These are phyloP conservation scores for Sporobolomyces roseus DNA, from an alignment of 768 basidiomycete species.

Conservation along the genomic window DNA sequence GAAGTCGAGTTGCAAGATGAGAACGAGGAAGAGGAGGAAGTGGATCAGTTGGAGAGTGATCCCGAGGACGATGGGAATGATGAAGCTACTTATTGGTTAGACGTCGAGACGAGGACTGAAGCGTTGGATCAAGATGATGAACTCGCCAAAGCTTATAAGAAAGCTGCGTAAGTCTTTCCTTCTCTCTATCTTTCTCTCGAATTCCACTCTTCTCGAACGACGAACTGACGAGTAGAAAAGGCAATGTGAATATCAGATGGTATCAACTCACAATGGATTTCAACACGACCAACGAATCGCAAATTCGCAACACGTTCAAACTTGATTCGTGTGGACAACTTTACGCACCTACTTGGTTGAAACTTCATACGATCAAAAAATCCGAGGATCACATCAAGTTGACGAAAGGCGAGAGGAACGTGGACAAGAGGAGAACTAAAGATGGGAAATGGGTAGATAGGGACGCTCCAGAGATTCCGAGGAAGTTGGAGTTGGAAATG, in stretches of 20 bases:
- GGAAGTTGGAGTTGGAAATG: conserved; percentile 15
- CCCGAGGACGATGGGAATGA: not conserved
- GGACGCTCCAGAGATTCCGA: conserved; percentile 20
- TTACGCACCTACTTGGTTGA: conserved; percentile 5
- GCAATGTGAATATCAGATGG: not conserved
- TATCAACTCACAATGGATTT: not conserved
- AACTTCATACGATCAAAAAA: not conserved
- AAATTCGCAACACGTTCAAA: not conserved
- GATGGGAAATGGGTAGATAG: conserved; percentile 6
- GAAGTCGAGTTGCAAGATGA: not conserved
- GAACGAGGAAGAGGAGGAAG: not conserved
- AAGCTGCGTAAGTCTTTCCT: not conserved
- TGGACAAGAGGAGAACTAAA: not conserved
- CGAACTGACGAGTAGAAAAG: not conserved
- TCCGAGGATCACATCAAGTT: not conserved
- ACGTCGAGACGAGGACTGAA: not conserved
- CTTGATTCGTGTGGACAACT: not conserved
- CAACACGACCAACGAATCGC: not conserved
- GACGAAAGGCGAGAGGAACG: not conserved
- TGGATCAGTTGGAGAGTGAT: conserved; percentile 9
- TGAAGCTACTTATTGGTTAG: not conserved
- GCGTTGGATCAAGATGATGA: not conserved
- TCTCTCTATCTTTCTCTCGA: not conserved
- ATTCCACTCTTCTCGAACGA: not conserved
- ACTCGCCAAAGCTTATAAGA: not conserved